phyloP scores from a whole-genome alignment of 2,329 filamentous ascomycete species.

The Curvularia lunata region DNA sequence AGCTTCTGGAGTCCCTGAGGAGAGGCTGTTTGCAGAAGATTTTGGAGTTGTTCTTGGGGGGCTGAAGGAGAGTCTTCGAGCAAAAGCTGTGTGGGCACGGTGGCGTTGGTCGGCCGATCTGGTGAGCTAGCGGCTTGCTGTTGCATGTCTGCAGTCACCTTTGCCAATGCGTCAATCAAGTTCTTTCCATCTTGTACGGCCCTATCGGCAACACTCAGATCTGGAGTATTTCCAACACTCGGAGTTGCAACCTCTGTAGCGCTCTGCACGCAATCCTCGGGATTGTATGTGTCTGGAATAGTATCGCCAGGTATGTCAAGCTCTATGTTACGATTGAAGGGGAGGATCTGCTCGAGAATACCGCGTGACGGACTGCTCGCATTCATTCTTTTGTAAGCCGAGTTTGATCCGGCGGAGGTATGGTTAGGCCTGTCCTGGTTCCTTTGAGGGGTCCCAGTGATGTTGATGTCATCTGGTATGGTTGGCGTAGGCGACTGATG shows the following conservation, averaged over 20 bases:
- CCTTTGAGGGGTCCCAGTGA: constrained; percentile 18
- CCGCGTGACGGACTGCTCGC: constrained; percentile 26
- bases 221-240: constrained; percentile 52
- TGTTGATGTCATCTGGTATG: constrained; percentile 35
- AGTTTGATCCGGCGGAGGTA: constrained; percentile 29
- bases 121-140: constrained; percentile 25
- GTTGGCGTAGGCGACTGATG: constrained; percentile 42
- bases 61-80: constrained; percentile 32
- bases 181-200: constrained; percentile 46
- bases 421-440: constrained; percentile 27
- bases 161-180: constrained; percentile 40
- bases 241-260: constrained; percentile 58
- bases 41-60: constrained; percentile 42
- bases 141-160: constrained; percentile 33
- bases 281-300: constrained; percentile 46
- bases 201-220: constrained; percentile 44
- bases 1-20: constrained; percentile 45
- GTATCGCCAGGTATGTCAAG: constrained; percentile 44
- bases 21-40: constrained; percentile 39
- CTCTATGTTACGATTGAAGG: constrained; percentile 43
- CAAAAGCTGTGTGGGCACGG: constrained; percentile 32
- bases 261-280: constrained; percentile 52
- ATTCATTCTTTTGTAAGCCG: constrained; percentile 21
- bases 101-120: constrained; percentile 23
- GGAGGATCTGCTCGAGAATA: constrained; percentile 34